Evolutionary conservation across 257 asterid species (phyloP), one percentile per base, ranked within the genome.

Genomic region (Petunia secreta): DNA sequence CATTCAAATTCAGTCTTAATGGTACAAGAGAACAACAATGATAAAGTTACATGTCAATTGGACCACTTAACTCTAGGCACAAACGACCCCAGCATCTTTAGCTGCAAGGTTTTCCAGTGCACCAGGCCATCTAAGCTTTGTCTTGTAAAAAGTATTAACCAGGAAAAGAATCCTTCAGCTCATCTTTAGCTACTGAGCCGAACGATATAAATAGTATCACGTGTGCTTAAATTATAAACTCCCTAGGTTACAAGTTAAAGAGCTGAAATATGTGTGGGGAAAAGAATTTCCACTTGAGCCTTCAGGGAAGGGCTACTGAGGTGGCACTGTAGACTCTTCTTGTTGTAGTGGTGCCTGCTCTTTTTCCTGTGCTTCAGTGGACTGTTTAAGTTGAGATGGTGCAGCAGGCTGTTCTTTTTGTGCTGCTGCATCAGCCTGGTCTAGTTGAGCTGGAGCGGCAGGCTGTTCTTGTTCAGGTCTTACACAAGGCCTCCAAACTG

Each of bases 401-500:
- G 6, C n/a, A 8, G 10, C 38, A 6, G 83, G 78, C 76, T 52
- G 46, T 55, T 63, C 46, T 38, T 73, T 55, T 78, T 73, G 81
- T 39, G 48, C 81, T 55, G 69, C 50, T 4, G 13, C 64, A 36
- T 11, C 68, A 53, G 75, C 10, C 46, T 80, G 74, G 14, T 10
- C 55, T 46, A 44, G 81, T 40, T 80, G 80, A 75, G 82, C 57
- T n/a, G 87, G 63, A 1, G 8, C 53, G 4, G 75, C 75, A 15
- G 79, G 80, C 80, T 84, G 82, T 50, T 87, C 92, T 80, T 83
- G 86, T 14, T 55, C 80, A 2, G 79, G 63, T 2, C 88, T 89
- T 75, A 88, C 89, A 78, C 95, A 93, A 25, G 99, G 99, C 86
- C 97, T 89, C 99, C 99, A 95, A 3, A 86, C 80, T 4, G 96